Evolutionary conservation across 208 protist genomes (phyloP), one percentile per base, ranked within the genome.

Genomic region (Tritrichomonas musculus): DNA sequence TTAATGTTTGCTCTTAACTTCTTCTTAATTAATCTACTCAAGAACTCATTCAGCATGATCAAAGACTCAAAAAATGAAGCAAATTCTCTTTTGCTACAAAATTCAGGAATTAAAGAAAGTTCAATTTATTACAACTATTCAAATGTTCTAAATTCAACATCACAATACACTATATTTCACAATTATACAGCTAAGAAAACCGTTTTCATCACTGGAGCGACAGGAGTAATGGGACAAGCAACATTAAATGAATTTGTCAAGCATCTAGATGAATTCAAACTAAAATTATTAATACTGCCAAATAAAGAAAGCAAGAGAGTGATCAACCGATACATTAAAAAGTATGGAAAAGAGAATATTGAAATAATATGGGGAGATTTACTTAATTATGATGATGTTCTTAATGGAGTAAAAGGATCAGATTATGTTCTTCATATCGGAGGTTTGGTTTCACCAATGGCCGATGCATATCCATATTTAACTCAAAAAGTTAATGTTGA

Each of bases 381-480:
- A 33, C 8, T 25, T 3, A 39, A 88, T 36, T 88, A 88, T 39
- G n/a, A 50, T 20, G 20, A n/a, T 30, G 47, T 88, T 39, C 30
- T 88, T 5, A 57, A 57, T 39, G 8, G 22, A 47, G 27, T 88
- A 3, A 9, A 44, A 36, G 77, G 47, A 13, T 57, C 47, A 17
- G 47, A 88, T n/a, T 88, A 88, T 50, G 77, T 88, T 88, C 47
- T 88, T n/a, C 77, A 88, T 57, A 88, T 88, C 39, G 77, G 77
- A n/a, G 77, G 77, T 17, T 33, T 88, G 41, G 77, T 88, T 39
- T 88, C 77, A 55, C 77, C 77, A 60, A 53, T 22, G 25, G 77
- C 77, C 39, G 77, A 88, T 88, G 20, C 33, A 39, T 33, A 57
- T 14, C 77, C 77, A 39, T 27, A 88, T 11, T 13, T 20, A 57